Conservation (phyloP, 1,284 basidiomycete species). For the Rhodotorula sp. region DNA sequence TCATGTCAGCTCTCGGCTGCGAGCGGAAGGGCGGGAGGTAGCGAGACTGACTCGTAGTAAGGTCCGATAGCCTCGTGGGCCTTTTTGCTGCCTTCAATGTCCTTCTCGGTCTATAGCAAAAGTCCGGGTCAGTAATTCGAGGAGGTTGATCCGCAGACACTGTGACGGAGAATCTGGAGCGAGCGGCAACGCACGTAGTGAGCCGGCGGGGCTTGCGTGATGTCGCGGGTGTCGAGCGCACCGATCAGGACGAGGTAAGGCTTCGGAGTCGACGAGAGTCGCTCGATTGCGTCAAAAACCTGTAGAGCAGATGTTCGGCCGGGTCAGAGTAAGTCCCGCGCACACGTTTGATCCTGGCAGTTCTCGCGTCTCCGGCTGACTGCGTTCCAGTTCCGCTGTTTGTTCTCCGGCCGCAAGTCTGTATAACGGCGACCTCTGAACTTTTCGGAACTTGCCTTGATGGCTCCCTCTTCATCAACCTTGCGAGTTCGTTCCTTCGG, state of each 20-base stretch:
- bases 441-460: conserved; percentile 55
- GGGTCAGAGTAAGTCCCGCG: neutral
- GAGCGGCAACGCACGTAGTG: conserved; percentile 57
- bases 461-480: conserved; percentile 68
- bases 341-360: neutral
- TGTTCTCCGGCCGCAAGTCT: neutral
- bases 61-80: conserved; percentile 51
- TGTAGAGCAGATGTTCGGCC: neutral
- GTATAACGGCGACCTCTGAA: neutral
- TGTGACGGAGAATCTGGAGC: neutral
- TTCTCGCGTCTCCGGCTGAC: neutral
- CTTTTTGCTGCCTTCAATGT: conserved; percentile 55
- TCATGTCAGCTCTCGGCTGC: neutral
- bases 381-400: neutral
- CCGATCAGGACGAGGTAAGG: conserved; percentile 64
- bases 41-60: conserved; percentile 35
- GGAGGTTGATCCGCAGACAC: neutral
- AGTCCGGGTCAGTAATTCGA: neutral
- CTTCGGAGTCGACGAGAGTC: conserved; percentile 49
- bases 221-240: conserved; percentile 63
- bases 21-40: neutral
- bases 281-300: conserved; percentile 65
- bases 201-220: conserved; percentile 52
- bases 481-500: conserved; percentile 61
- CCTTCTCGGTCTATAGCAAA: conserved; percentile 53